A percentile compares a stretch with the other conserved stretches of the same genome.
phyloP scores from a whole-genome alignment of 2,329 filamentous ascomycete genomes.

The Didymella pinodella region DNA sequence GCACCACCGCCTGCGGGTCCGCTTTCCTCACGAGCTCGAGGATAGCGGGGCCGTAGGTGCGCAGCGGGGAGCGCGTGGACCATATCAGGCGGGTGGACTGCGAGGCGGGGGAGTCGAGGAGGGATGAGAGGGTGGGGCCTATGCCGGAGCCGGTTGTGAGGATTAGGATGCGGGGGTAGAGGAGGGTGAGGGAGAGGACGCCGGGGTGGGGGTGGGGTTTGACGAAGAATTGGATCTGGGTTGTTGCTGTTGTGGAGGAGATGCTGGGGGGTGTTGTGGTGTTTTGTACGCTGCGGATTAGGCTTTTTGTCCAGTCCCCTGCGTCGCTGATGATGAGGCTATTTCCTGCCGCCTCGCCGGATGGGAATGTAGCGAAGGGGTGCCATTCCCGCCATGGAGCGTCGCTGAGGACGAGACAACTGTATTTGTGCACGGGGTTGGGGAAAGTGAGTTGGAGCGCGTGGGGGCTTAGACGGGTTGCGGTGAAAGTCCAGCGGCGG shows the following conservation, averaged over 20 bases:
- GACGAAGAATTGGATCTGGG: slow-evolving; percentile 34
- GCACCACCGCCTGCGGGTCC: slow-evolving; percentile 70
- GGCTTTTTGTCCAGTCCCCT: slow-evolving; percentile 40
- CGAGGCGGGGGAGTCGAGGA: slow-evolving; percentile 60
- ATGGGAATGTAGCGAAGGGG: slow-evolving; percentile 50
- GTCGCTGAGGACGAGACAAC: slow-evolving; percentile 40
- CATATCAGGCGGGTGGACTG: slow-evolving; percentile 70
- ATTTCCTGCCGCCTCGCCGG: not conserved
- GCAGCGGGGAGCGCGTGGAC: slow-evolving; percentile 68
- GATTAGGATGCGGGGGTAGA: slow-evolving; percentile 45
- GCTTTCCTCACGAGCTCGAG: slow-evolving; percentile 63
- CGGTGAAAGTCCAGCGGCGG: slow-evolving; percentile 69
- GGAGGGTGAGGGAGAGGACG: slow-evolving; percentile 41
- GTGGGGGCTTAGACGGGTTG: slow-evolving; percentile 74
- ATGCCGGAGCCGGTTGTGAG: slow-evolving; percentile 49
- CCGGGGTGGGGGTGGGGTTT: slow-evolving; percentile 42
- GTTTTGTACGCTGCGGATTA: slow-evolving; percentile 28
- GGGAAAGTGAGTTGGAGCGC: slow-evolving; percentile 70
- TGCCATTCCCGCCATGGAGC: slow-evolving; percentile 47
- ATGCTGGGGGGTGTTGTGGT: not conserved
- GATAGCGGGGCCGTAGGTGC: slow-evolving; percentile 68
- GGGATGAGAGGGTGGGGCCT: slow-evolving; percentile 56
- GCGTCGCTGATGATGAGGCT: slow-evolving; percentile 48
- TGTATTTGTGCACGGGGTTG: slow-evolving; percentile 41
- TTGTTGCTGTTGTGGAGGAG: not conserved